Conservation (phyloP, 2,329 filamentous ascomycete species). For the Aspergillus piperis region DNA sequence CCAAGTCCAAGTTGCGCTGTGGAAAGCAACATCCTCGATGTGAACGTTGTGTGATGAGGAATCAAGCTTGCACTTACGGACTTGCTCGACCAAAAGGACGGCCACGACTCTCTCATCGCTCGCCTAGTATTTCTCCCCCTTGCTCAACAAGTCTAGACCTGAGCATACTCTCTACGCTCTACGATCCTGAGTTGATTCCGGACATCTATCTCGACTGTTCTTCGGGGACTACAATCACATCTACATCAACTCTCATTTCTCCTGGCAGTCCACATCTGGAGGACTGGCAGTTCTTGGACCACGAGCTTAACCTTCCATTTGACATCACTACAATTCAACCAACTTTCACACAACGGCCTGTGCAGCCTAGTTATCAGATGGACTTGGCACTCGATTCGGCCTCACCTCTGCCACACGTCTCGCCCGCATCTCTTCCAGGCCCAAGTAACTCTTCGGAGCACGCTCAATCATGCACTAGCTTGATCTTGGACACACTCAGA, state of each 20-base stretch:
- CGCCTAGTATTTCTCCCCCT: too few relatives aligned
- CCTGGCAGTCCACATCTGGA: background rate
- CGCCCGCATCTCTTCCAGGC: background rate
- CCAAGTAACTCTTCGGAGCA: too few relatives aligned
- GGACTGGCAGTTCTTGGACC: background rate
- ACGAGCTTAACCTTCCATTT: background rate
- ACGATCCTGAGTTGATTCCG: background rate
- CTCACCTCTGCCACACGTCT: too few relatives aligned
- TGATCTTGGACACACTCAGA: background rate
- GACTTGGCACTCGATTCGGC: too few relatives aligned
- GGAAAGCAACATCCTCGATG: background rate
- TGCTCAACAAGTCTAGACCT: background rate
- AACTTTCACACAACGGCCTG: too few relatives aligned
- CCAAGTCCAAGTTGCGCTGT: slow-evolving; percentile 2
- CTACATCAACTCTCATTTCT: background rate
- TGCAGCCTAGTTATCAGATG: too few relatives aligned
- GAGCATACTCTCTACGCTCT: background rate
- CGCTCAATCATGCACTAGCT: too few relatives aligned
- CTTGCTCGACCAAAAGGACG: background rate
- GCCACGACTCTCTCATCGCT: background rate
- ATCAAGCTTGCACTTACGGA: background rate
- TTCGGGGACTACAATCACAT: too few relatives aligned
- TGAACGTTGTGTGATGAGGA: background rate
- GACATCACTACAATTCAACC: background rate
- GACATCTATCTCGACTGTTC: background rate